Percentiles rank a stretch among this genome's conserved stretches.
These are phyloP conservation scores for Ceratocystiopsis minuta DNA, from an alignment of 2,329 filamentous ascomycete genomes.

Conservation along the genomic window DNA sequence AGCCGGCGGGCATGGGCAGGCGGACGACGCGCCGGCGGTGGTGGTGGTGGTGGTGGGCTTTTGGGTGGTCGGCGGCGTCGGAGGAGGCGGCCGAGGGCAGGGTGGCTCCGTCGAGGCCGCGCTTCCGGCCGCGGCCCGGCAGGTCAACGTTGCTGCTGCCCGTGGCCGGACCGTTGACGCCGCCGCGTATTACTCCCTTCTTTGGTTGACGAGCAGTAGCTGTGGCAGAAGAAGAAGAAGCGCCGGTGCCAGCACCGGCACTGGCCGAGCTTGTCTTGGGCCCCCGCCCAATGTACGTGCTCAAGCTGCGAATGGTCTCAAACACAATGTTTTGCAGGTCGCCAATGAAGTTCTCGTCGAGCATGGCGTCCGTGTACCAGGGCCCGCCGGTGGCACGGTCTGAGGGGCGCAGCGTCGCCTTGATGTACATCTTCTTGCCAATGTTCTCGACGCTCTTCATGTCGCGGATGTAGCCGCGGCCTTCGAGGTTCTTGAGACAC, in stretches of 20 bases:
- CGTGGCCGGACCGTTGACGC: not conserved
- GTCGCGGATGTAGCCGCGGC: slow-evolving; percentile 64
- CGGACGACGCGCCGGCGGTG: slow-evolving; percentile 18
- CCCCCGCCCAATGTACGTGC: slow-evolving; percentile 41
- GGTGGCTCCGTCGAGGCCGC: slow-evolving; percentile 21
- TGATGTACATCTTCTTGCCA: slow-evolving; percentile 91
- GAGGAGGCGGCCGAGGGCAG: slow-evolving; percentile 18
- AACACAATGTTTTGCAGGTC: slow-evolving; percentile 57
- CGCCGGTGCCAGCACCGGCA: slow-evolving; percentile 5
- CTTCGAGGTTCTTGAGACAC: slow-evolving; percentile 67
- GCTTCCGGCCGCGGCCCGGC: slow-evolving; percentile 24
- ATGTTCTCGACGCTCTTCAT: slow-evolving; percentile 87
- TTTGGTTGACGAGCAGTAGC: slow-evolving; percentile 15
- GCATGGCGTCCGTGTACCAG: slow-evolving; percentile 82
- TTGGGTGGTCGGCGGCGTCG: slow-evolving; percentile 14
- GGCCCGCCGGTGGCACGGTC: slow-evolving; percentile 85
- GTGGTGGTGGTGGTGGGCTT: slow-evolving; percentile 6
- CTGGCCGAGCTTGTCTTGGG: slow-evolving; percentile 17
- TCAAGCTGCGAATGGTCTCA: slow-evolving; percentile 51
- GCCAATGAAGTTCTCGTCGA: slow-evolving; percentile 78
- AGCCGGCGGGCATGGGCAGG: slow-evolving; percentile 44
- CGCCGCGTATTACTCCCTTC: slow-evolving; percentile 25
- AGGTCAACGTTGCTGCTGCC: not conserved
- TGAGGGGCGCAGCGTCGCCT: slow-evolving; percentile 63
- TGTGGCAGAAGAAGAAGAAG: not conserved